These are phyloP conservation scores for Wilcoxina mikolae DNA, from an alignment of 495 filamentous ascomycete genomes.

Conservation along the genomic window DNA sequence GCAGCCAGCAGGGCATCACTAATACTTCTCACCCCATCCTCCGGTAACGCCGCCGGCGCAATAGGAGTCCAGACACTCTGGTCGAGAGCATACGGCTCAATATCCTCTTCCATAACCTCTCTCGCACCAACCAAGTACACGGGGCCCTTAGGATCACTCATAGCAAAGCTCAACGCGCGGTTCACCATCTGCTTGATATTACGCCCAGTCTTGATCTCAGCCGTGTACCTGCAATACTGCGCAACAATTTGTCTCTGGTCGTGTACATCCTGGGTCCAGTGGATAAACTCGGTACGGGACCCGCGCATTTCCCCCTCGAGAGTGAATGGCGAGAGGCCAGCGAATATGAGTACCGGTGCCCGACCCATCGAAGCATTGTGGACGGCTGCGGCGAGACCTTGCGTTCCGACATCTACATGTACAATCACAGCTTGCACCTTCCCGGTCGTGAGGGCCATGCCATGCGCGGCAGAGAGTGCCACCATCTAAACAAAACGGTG, in stretches of 20 bases:
- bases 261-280: conserved; percentile 95
- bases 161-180: conserved; percentile 75
- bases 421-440: conserved; percentile 86
- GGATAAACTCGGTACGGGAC: conserved; percentile 84
- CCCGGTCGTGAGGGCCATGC: conserved; percentile 73
- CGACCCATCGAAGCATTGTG: conserved; percentile 83
- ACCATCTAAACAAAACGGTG: too few species aligned
- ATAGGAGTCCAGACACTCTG: conserved; percentile 62
- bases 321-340: conserved; percentile 77
- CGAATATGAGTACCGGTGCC: conserved; percentile 79
- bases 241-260: conserved; percentile 83
- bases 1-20: conserved; percentile 56
- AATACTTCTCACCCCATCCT: conserved; percentile 50
- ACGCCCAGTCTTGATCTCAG: conserved; percentile 76
- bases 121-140: conserved; percentile 74
- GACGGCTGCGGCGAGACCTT: conserved; percentile 77
- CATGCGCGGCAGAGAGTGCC: conserved; percentile 91
- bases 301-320: conserved; percentile 83
- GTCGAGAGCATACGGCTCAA: conserved; percentile 62
- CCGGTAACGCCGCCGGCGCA: conserved; percentile 56
- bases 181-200: conserved; percentile 96
- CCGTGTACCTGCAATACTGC: conserved; percentile 89
- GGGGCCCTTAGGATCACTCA: conserved; percentile 64
- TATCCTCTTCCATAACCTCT: conserved; percentile 87
- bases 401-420: conserved; percentile 92